These are phyloP conservation scores for Cornus suecica DNA, from an alignment of 148 eudicot genomes.

Conservation along the genomic window DNA sequence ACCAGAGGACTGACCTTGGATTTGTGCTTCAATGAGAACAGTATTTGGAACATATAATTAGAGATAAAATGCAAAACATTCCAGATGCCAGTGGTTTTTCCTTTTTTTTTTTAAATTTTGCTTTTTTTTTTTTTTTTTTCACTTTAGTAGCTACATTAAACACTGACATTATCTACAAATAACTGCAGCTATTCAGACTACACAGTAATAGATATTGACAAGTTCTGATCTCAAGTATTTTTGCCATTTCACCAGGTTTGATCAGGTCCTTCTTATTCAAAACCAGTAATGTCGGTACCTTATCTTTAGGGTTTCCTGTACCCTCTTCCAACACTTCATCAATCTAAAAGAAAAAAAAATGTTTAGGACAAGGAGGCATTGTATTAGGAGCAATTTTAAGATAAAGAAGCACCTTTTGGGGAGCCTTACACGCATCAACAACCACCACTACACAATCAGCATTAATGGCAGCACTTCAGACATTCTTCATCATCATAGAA, in stretches of 20 bases:
- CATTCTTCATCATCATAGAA: constrained; percentile 99
- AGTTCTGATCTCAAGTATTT: constrained; percentile 67
- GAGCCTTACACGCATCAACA: constrained; percentile 83
- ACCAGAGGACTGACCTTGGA: background rate
- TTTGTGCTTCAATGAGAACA: background rate
- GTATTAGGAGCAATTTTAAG: background rate
- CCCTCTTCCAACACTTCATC: constrained; percentile 79
- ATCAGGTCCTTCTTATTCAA: constrained; percentile 93
- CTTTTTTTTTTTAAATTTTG: background rate
- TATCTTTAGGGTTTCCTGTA: constrained; percentile 53
- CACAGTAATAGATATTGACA: background rate
- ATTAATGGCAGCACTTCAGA: constrained; percentile 74
- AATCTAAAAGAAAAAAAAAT: constrained; percentile 41
- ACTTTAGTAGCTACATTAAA: background rate
- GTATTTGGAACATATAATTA: no score
- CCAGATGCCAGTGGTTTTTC: no score
- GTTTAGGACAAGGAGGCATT: background rate
- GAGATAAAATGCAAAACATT: no score
- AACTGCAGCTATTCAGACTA: background rate
- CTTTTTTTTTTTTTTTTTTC: no score
- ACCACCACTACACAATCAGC: constrained; percentile 93
- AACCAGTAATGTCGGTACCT: constrained; percentile 77
- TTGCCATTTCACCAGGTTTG: constrained; percentile 95
- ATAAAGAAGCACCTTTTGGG: constrained; percentile 52
- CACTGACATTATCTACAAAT: background rate